These are phyloP conservation scores for Diaporthe velutina DNA, from an alignment of 2,329 filamentous ascomycete genomes.

Conservation along the genomic window DNA sequence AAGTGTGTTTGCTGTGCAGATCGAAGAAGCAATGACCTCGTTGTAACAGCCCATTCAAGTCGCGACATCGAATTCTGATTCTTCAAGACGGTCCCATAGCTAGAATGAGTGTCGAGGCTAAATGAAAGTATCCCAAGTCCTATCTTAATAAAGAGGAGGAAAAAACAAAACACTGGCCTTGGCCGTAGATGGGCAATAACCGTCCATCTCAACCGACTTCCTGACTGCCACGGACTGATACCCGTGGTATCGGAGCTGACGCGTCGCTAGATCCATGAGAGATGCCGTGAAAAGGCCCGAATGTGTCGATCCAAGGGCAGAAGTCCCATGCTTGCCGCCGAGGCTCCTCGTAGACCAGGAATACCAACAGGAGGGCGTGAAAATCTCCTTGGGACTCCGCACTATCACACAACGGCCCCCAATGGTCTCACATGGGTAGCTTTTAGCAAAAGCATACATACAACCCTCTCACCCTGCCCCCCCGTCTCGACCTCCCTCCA, in stretches of 20 bases:
- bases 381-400: background rate
- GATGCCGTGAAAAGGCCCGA: slow-evolving; percentile 10
- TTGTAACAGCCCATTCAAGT: background rate
- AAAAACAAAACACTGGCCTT: background rate
- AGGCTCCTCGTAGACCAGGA: slow-evolving; percentile 4
- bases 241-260: slow-evolving; percentile 1
- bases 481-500: background rate
- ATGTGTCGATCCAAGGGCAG: slow-evolving; percentile 11
- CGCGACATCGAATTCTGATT: background rate
- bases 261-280: background rate
- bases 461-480: background rate
- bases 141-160: background rate
- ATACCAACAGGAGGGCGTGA: background rate
- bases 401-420: slow-evolving; percentile 26
- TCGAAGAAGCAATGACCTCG: background rate
- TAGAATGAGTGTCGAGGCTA: no score
- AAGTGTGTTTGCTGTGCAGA: background rate
- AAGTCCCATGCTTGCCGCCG: slow-evolving; percentile 17
- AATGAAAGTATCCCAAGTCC: background rate
- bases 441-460: slow-evolving; percentile 22
- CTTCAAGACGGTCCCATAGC: background rate
- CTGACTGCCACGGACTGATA: background rate
- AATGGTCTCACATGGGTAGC: slow-evolving; percentile 20
- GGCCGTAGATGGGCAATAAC: background rate
- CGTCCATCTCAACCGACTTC: background rate